Evolutionary conservation across 2,329 filamentous ascomycete genomes (phyloP).

Genomic region (Hymenoscyphus scutula): DNA sequence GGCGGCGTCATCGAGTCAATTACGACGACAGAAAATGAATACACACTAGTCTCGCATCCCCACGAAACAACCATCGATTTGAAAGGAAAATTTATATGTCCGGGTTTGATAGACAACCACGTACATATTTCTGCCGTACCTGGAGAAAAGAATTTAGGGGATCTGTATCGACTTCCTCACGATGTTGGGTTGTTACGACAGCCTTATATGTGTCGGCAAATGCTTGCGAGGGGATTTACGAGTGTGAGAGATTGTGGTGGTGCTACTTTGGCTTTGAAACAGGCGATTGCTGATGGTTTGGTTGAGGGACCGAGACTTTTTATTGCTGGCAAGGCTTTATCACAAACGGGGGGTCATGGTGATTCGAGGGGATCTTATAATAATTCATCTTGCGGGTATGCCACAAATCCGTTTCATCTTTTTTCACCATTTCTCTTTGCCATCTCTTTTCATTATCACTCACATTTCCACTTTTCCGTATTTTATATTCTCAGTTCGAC

Average conservation of each 20-base stretch:
- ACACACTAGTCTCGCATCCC: not conserved
- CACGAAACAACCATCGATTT: slow-evolving; percentile 35
- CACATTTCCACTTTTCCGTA: not conserved
- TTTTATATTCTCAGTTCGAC: not conserved
- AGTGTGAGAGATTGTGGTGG: slow-evolving; percentile 57
- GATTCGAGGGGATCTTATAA: slow-evolving; percentile 47
- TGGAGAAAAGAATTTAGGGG: slow-evolving; percentile 36
- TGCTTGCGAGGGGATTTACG: slow-evolving; percentile 57
- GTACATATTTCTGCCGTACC: slow-evolving; percentile 46
- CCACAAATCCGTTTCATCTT: not conserved
- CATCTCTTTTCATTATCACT: not conserved
- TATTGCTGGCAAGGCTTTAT: slow-evolving; percentile 51
- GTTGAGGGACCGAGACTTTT: slow-evolving; percentile 54
- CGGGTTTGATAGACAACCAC: slow-evolving; percentile 51
- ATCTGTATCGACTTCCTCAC: not conserved
- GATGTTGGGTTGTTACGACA: slow-evolving; percentile 36
- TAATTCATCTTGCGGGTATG: slow-evolving; percentile 1
- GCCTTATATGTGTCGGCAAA: slow-evolving; percentile 47
- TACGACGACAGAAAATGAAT: not conserved
- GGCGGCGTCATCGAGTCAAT: slow-evolving; percentile 35
- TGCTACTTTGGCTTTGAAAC: slow-evolving; percentile 52
- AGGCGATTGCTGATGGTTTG: slow-evolving; percentile 54
- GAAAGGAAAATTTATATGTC: slow-evolving; percentile 45
- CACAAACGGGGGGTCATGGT: slow-evolving; percentile 57
- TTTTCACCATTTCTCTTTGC: not conserved